Base-by-base conservation (phyloP, 129 eudicot genomes). In the Centella asiatica region DNA sequence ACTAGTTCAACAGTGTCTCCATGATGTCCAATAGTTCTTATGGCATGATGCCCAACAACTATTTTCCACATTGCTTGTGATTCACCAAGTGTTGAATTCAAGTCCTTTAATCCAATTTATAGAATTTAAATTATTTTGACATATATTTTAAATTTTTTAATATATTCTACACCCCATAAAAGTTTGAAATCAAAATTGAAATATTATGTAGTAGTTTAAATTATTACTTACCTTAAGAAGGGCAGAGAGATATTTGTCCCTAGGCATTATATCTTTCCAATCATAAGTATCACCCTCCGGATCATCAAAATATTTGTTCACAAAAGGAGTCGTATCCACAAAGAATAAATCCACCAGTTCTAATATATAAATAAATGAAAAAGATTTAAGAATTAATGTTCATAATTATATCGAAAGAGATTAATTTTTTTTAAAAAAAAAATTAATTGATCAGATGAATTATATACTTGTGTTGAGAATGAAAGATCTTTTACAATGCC, bases 31-130 rank as follows among this genome's bases (percentile, higher is more conserved):
- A 74, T 88, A 66, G 92, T 89, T 47, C 56, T 76, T 14, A 89
- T 76, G 1, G 95, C 67, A 61, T 89, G 97, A 25, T 89, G 97
- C 1, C 97, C 97, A 19, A 89, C 85, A 61, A 89, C 95, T 20
- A 85, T 78, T 68, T 80, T 85, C 97, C 97, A 89, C 65, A 62
- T 80, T 64, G 95, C 90, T 65, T 23, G 72, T 36, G 97, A 89
- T 77, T 80, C 81, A 67, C 62, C 61, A 26, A 89, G 77, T 45
- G 90, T 88, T 45, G 32, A 22, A 4, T 89, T 84, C 51, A 83
- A 55, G 45, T 89, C 97, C 97, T 89, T 50, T n/a, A 46, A 60
- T 17, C 29, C 24, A 42, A 56, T 8, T 40, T 40, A 34, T 2
- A 6, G 6, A 32, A 32, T 32, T 2, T 32, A 32, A 2, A 32